phyloP scores from a whole-genome alignment of 106 monocot genomes.

The Acorus calamus region DNA sequence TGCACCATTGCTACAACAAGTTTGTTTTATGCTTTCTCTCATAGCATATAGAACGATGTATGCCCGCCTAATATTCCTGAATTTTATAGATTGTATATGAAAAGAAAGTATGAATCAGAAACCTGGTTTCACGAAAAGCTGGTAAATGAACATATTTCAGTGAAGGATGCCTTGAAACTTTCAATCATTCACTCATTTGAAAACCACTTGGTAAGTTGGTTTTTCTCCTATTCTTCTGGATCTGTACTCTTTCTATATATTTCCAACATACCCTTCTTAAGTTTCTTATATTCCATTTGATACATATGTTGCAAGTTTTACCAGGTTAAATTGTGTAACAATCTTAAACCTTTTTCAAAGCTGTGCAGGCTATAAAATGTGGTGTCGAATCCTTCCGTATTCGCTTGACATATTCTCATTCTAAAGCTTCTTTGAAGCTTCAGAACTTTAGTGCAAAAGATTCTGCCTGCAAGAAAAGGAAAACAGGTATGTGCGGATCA shows the following conservation, averaged over 20 bases:
- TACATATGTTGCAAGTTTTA: background rate
- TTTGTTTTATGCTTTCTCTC: no score
- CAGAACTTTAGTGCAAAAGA: constrained; percentile 29
- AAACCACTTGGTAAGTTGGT: constrained; percentile 46
- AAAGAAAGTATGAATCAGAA: constrained; percentile 48
- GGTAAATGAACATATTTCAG: constrained; percentile 34
- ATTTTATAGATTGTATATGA: constrained; percentile 60
- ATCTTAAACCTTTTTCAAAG: background rate
- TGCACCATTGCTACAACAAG: no score
- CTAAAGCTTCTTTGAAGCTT: constrained; percentile 47
- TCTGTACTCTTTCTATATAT: background rate
- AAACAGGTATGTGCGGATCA: constrained; percentile 28
- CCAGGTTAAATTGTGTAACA: background rate
- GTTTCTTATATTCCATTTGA: background rate
- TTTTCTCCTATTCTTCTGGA: background rate
- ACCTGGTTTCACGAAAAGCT: constrained; percentile 46
- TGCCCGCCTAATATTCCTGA: no score
- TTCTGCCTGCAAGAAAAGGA: constrained; percentile 30
- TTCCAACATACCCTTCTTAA: background rate
- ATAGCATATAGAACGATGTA: no score
- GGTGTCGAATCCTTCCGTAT: constrained; percentile 37
- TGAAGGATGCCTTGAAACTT: constrained; percentile 76
- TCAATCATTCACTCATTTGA: constrained; percentile 47
- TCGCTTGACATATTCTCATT: constrained; percentile 51
- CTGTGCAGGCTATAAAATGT: constrained; percentile 55